These are phyloP conservation scores for Cordyceps farinosa DNA, from an alignment of 2,329 filamentous ascomycete genomes.

Conservation along the genomic window DNA sequence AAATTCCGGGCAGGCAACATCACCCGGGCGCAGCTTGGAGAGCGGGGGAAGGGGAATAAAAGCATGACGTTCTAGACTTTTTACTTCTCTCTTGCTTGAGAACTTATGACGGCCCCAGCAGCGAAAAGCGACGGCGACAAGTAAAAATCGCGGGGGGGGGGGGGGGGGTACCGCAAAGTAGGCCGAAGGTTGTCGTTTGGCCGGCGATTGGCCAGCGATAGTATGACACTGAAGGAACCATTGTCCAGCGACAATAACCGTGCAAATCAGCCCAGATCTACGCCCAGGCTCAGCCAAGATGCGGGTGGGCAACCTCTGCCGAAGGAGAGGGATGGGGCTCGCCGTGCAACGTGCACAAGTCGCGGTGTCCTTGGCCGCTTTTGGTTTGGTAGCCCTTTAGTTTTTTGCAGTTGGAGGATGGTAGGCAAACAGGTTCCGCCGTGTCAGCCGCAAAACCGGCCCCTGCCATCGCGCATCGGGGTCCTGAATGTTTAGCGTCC, in stretches of 20 bases:
- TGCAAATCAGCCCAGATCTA: background rate
- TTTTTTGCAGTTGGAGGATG: no score
- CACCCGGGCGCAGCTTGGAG: background rate
- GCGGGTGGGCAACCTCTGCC: background rate
- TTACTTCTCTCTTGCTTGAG: background rate
- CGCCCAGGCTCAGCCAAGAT: background rate
- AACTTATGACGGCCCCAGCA: background rate
- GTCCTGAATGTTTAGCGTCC: background rate
- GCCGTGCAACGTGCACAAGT: background rate
- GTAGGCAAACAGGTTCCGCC: background rate
- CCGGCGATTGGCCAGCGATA: background rate
- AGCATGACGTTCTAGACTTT: background rate
- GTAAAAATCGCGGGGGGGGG: background rate
- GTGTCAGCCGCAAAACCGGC: conserved; percentile 4
- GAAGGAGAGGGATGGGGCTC: background rate
- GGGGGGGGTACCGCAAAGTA: background rate
- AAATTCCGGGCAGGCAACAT: background rate
- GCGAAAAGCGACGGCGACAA: background rate
- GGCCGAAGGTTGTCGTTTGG: background rate
- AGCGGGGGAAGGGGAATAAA: background rate
- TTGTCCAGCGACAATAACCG: background rate
- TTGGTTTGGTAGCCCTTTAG: background rate
- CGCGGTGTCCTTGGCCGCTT: conserved; percentile 9
- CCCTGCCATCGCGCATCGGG: background rate
- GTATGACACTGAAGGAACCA: background rate